Evolutionary conservation across 2,329 filamentous ascomycete species (phyloP), one percentile per base, ranked within the genome.

Genomic region (Xylaria sp.): DNA sequence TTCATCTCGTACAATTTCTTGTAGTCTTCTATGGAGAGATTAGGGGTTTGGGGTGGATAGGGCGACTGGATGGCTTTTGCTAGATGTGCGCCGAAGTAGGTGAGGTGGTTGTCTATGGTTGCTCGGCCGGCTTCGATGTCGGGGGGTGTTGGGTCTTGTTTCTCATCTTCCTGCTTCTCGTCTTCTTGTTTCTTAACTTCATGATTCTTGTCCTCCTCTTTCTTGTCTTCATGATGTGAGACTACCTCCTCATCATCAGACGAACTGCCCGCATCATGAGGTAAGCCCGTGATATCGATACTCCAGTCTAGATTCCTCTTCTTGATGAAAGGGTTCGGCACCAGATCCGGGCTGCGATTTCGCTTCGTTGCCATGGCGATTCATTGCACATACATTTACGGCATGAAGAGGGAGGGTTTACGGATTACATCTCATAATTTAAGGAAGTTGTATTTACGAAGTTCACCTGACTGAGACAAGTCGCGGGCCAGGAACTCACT

Each of bases 311-410:
- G 70, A 60, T 80, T 80, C 19, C 71, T 70, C 62, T 75, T 78
- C 67, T 80, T 80, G 62, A 79, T 74, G 60, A 79, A 76, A 0
- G 78, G 77, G 54, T 80, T 80, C 2, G 73, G 62, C 7, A 79
- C 75, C 54, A 80, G 65, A 19, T 67, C 63, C 1, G 73, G 71
- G 57, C 72, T 73, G 30, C 65, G 67, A 1, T 44, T 54, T 18
- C 72, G 69, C 57, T 77, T 76, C 7, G 59, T 54, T 8, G 66
- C 58, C 70, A 73, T 72, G 39, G 54, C 55, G 16, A 42, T 54
- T 58, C 2, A 58, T 53, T 1, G 55, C 3, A 9, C 9, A 39
- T 42, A 3, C 3, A 42, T 13, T 13, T 1, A 13, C 23, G 4
- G 23, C 1, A 30, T 30, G 23, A 30, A 23, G 23, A 4, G 4